Evolutionary conservation across 192 early-diverging fungal genomes (phyloP).

Genomic region (Diversispora epigaea): DNA sequence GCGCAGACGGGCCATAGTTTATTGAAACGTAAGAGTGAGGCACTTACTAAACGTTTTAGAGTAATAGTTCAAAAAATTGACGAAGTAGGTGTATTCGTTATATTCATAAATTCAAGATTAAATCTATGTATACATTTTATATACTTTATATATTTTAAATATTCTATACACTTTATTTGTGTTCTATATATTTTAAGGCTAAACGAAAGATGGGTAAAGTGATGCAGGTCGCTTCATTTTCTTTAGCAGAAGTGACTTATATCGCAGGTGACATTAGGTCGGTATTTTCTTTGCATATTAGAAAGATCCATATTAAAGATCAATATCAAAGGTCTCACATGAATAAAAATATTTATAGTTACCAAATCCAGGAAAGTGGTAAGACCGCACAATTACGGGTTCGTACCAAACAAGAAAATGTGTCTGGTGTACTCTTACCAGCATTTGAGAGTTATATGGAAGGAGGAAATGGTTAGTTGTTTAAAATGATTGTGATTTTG

Average conservation of each 20-base stretch:
- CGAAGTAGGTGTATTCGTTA: conserved; percentile 66
- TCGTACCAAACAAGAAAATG: conserved; percentile 92
- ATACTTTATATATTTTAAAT: not conserved
- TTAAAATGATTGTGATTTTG: not conserved
- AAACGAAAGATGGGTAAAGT: conserved; percentile 99
- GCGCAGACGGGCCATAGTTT: conserved; percentile 98
- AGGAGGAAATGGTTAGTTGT: conserved; percentile 78
- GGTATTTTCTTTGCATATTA: not conserved
- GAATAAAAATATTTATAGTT: conserved; percentile 66
- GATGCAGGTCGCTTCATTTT: conserved; percentile 97
- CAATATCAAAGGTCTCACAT: too few species aligned
- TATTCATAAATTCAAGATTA: too few species aligned
- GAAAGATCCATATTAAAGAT: too few species aligned
- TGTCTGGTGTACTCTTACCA: conserved; percentile 94
- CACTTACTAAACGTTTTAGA: conserved; percentile 91
- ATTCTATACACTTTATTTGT: not conserved
- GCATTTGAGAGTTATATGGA: conserved; percentile 86
- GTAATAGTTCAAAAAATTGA: conserved; percentile 96
- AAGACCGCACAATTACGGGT: conserved; percentile 92
- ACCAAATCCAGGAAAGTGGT: conserved; percentile 93
- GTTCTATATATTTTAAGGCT: conserved; percentile 61
- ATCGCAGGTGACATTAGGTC: conserved; percentile 94
- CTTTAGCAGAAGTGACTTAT: conserved; percentile 95
- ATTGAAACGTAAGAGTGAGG: conserved; percentile 97
- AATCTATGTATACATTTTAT: too few species aligned